Evolutionary conservation across 2,329 filamentous ascomycete species (phyloP).

Genomic region (Phyllachora maydis): DNA sequence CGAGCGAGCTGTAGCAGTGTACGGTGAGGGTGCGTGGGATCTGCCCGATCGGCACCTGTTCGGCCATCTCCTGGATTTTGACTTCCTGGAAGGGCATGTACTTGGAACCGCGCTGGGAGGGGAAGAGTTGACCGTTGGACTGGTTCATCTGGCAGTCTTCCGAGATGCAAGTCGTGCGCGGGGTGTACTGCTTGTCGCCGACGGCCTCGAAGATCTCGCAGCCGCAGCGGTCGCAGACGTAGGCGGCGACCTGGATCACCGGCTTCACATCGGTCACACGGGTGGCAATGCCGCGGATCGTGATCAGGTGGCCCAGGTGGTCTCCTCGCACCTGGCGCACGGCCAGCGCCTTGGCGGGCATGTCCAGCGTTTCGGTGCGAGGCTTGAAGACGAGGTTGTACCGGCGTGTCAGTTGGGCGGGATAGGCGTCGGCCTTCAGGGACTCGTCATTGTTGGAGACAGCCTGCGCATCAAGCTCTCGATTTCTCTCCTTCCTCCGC

Average conservation of each 20-base stretch:
- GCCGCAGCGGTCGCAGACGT: constrained; percentile 74
- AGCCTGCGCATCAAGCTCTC: constrained; percentile 46
- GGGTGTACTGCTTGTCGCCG: constrained; percentile 79
- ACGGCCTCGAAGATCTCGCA: constrained; percentile 97
- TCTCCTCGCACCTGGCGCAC: constrained; percentile 86
- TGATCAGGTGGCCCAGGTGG: constrained; percentile 92
- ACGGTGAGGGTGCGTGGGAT: constrained; percentile 90
- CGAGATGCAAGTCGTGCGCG: constrained; percentile 63
- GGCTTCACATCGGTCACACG: constrained; percentile 97
- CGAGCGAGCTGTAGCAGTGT: constrained; percentile 87
- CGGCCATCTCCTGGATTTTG: constrained; percentile 98
- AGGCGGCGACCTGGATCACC: constrained; percentile 69
- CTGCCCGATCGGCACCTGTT: constrained; percentile 85
- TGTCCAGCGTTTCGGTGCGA: constrained; percentile 48
- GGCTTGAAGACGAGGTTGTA: constrained; percentile 97
- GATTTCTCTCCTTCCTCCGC: constrained; percentile 71
- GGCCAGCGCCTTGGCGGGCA: constrained; percentile 47
- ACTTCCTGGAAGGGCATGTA: constrained; percentile 96
- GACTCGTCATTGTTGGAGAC: constrained; percentile 45
- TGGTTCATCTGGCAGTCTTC: constrained; percentile 93
- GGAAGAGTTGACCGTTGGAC: constrained; percentile 76
- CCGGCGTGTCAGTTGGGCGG: constrained; percentile 73
- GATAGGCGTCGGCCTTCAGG: constrained; percentile 59
- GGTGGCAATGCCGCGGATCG: constrained; percentile 91
- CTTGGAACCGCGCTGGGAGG: constrained; percentile 88